These are phyloP conservation scores for Eragrostis tef DNA, from an alignment of 202 grass and related monocot species.

Conservation along the genomic window DNA sequence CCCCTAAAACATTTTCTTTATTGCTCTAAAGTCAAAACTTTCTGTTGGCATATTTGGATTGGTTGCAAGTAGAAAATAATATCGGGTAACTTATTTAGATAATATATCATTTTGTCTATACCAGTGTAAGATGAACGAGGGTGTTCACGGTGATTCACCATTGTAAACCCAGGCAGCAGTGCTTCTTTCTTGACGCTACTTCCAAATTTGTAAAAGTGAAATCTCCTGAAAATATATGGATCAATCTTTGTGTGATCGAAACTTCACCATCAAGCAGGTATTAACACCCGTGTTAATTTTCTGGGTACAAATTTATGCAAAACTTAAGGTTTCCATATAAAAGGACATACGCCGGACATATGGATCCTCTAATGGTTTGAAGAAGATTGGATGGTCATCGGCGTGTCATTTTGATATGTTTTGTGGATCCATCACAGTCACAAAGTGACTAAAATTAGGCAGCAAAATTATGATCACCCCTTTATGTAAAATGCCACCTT, in stretches of 20 bases:
- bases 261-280: too few relatives aligned
- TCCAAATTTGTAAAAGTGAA: background rate
- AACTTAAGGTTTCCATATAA: too few relatives aligned
- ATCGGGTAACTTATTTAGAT: background rate
- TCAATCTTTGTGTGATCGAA: background rate
- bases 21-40: conserved; percentile 31
- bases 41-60: conserved; percentile 14
- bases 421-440: background rate
- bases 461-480: conserved; percentile 18
- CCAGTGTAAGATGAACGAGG: background rate
- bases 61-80: background rate
- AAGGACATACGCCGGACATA: too few relatives aligned
- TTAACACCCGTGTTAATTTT: background rate
- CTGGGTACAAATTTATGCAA: too few relatives aligned
- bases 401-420: background rate
- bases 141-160: background rate
- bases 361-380: background rate
- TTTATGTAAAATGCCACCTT: too few relatives aligned
- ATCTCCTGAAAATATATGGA: conserved; percentile 3
- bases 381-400: background rate
- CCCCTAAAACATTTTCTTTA: background rate
- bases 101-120: background rate
- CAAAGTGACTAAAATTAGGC: conserved; percentile 29
- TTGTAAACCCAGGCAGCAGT: background rate
- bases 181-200: background rate